phyloP scores from a whole-genome alignment of 306 rosid species.

The Corylus heterophylla region DNA sequence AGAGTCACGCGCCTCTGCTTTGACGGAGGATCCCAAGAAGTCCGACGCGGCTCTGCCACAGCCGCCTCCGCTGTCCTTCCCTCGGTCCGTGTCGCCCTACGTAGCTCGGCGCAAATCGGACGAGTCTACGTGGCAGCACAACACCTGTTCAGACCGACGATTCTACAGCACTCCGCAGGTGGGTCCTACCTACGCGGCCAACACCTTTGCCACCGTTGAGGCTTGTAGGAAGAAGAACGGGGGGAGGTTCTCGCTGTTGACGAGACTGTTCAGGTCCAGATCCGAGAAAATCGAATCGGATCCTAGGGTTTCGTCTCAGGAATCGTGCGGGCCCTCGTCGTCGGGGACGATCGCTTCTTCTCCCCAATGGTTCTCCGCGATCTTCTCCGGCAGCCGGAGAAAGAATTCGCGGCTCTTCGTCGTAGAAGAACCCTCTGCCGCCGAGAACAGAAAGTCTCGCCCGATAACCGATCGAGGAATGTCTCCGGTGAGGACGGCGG shows the following conservation, averaged over 20 bases:
- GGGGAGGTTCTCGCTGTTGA: conserved; percentile 45
- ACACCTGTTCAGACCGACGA: conserved; percentile 31
- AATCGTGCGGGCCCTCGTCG: conserved; percentile 35
- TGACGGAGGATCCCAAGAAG: conserved; percentile 32
- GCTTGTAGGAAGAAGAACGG: conserved; percentile 49
- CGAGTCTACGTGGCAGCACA: conserved; percentile 33
- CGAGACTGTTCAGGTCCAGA: conserved; percentile 52
- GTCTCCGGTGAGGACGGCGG: conserved; percentile 62
- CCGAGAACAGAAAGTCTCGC: conserved; percentile 22
- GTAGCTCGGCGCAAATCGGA: conserved; percentile 79
- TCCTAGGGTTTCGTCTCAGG: conserved; percentile 34
- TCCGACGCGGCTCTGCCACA: conserved; percentile 40
- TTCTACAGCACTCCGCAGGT: conserved; percentile 89
- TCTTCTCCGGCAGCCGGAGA: conserved; percentile 48
- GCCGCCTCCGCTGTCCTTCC: conserved; percentile 55
- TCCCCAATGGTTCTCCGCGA: conserved; percentile 66
- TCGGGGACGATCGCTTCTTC: conserved; percentile 28
- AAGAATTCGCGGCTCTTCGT: conserved; percentile 24
- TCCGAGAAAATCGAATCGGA: conserved; percentile 55
- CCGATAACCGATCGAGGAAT: conserved; percentile 72
- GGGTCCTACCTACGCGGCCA: conserved; percentile 46
- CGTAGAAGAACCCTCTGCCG: conserved; percentile 16
- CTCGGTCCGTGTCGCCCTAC: conserved; percentile 90
- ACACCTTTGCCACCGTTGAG: background rate
- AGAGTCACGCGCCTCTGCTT: conserved; percentile 39